Conservation (phyloP, 345 rosid genomes). For the Citrus glauca region DNA sequence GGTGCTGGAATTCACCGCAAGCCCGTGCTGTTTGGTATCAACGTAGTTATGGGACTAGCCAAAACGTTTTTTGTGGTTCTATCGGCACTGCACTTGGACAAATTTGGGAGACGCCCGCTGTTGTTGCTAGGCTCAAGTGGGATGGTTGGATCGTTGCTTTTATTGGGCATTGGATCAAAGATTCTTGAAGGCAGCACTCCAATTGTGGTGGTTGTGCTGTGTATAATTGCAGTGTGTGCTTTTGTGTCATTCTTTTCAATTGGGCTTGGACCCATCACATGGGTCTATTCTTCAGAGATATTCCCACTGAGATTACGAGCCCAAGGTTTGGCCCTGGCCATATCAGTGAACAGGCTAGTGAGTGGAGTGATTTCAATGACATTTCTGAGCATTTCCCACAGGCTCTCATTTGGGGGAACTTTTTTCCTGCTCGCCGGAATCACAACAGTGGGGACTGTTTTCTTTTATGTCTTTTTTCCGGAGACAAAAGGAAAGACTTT, state of each 20-base stretch:
- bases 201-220: slow-evolving; percentile 38
- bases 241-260: slow-evolving; percentile 63
- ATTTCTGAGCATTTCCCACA: slow-evolving; percentile 37
- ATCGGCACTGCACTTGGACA: slow-evolving; percentile 54
- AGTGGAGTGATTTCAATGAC: slow-evolving; percentile 70
- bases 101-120: slow-evolving; percentile 61
- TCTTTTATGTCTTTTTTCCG: slow-evolving; percentile 48
- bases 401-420: slow-evolving; percentile 49
- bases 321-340: slow-evolving; percentile 62
- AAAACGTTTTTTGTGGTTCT: slow-evolving; percentile 46
- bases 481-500: slow-evolving; percentile 65
- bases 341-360: slow-evolving; percentile 57
- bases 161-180: slow-evolving; percentile 44
- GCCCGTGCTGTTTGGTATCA: slow-evolving; percentile 44
- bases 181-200: slow-evolving; percentile 34
- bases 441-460: slow-evolving; percentile 35
- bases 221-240: slow-evolving; percentile 44
- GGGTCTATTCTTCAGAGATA: slow-evolving; percentile 75
- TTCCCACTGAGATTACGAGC: slow-evolving; percentile 67
- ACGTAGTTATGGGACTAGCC: slow-evolving; percentile 49
- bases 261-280: slow-evolving; percentile 70
- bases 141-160: slow-evolving; percentile 43
- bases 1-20: slow-evolving; percentile 53
- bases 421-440: slow-evolving; percentile 51
- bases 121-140: slow-evolving; percentile 51